Conservation (phyloP, 129 eudicot species). For the Flaveria trinervia region DNA sequence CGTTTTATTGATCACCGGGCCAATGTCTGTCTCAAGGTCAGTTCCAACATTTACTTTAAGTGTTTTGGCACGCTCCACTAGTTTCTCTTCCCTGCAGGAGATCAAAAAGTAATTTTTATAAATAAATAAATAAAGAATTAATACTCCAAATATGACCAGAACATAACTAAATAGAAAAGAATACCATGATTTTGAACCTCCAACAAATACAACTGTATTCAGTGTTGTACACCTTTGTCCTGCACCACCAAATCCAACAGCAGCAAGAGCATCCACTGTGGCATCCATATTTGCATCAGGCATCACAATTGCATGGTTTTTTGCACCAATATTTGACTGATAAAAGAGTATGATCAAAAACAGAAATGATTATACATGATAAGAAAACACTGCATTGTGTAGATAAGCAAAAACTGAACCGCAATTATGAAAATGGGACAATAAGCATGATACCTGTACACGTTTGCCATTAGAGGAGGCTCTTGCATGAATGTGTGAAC, state of each 20-base stretch:
- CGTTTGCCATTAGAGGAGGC: constrained; percentile 89
- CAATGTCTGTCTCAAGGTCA: constrained; percentile 85
- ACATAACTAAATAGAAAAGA: background rate
- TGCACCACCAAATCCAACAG: constrained; percentile 93
- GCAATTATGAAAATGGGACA: background rate
- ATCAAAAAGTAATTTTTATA: background rate
- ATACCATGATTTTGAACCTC: constrained; percentile 82
- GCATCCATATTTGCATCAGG: constrained; percentile 90
- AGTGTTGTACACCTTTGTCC: constrained; percentile 89
- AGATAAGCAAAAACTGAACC: background rate
- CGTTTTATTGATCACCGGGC: constrained; percentile 90
- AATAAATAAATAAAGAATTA: background rate
- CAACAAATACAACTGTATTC: constrained; percentile 84
- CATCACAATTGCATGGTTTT: constrained; percentile 90
- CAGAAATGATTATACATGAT: constrained; percentile 5
- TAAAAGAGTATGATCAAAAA: background rate
- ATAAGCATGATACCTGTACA: constrained; percentile 64
- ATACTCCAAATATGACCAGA: background rate
- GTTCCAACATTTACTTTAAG: constrained; percentile 86
- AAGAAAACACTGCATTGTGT: constrained; percentile 12
- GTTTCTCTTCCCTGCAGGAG: constrained; percentile 75
- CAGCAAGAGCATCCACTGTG: constrained; percentile 72
- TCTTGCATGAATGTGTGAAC: constrained; percentile 77
- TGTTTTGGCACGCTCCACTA: constrained; percentile 67
- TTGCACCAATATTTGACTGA: constrained; percentile 87